These are phyloP conservation scores for Grigorovia humatica DNA, from an alignment of 805 yeast genomes.

Conservation along the genomic window DNA sequence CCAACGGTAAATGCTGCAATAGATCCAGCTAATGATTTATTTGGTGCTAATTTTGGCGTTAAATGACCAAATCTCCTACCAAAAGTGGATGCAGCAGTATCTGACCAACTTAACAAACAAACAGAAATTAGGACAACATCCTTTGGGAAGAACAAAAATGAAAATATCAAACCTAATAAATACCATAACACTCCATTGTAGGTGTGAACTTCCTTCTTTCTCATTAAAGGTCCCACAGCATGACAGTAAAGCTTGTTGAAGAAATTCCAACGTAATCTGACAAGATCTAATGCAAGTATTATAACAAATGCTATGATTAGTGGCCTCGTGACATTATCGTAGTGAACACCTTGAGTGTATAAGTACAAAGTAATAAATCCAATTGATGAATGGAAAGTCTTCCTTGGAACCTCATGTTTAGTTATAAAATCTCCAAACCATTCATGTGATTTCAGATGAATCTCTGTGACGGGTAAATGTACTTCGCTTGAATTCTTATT, in stretches of 20 bases:
- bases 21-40: constrained; percentile 85
- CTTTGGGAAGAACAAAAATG: constrained; percentile 61
- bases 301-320: constrained; percentile 44
- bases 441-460: constrained; percentile 32
- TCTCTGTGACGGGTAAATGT: constrained; percentile 25
- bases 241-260: constrained; percentile 61
- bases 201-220: constrained; percentile 63
- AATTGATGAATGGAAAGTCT: constrained; percentile 77
- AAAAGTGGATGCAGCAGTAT: constrained; percentile 90
- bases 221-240: constrained; percentile 69
- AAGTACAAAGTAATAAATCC: constrained; percentile 72
- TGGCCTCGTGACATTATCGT: constrained; percentile 48
- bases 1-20: constrained; percentile 78
- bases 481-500: constrained; percentile 7
- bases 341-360: constrained; percentile 52
- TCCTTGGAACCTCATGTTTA: constrained; percentile 84
- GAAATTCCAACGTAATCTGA: constrained; percentile 51
- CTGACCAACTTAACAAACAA: constrained; percentile 87
- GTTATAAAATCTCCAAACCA: constrained; percentile 45
- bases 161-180: constrained; percentile 63
- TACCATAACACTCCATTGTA: constrained; percentile 88
- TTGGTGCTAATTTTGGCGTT: constrained; percentile 64
- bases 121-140: constrained; percentile 73
- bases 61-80: constrained; percentile 80
- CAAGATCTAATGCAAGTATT: constrained; percentile 52